Evolutionary conservation across 2,329 filamentous ascomycete genomes (phyloP), one percentile per base, ranked within the genome.

Genomic region (Aspergillus sclerotialis): DNA sequence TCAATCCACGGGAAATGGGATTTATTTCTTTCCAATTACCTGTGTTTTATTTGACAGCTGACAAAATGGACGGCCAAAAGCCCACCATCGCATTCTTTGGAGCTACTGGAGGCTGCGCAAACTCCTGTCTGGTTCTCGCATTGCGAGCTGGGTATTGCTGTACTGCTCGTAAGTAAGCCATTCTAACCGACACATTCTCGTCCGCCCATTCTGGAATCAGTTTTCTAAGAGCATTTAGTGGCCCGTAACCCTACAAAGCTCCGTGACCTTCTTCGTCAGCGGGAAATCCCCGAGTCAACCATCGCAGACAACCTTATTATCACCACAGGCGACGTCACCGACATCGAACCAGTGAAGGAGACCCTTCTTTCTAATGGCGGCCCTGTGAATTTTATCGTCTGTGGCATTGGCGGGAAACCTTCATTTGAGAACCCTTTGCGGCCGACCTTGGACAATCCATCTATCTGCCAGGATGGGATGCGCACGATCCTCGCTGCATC

Each of bases 241-340:
- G 71, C 60, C 15, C 68, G 73, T 12, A 69, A 58, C 1, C 70
- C 72, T 2, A 45, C 58, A 4, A 76, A 75, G 46, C 67, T 76
- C 30, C 55, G 48, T 29, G 44, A 50, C 7, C 49, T 65, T n/a
- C 61, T 76, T 19, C 49, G 41, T 4, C 47, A 52, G 21, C 64
- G 68, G 44, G 56, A 54, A 10, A 43, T 75, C 32, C 47, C 62
- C 16, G 32, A 55, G 13, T 39, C 52, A 8, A 45, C 48, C 31
- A 37, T 69, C 37, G 35, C 57, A 42, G 38, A 44, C 19, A 50
- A 69, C 35, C 65, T 76, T 21, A 68, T 60, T 37, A 66, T 75
- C 36, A 53, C 70, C 37, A 25, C 64, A 43, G 73, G 73, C 40
- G 60, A 69, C 44, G 63, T 65, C 16, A 64, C 63, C 31, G 61